These are phyloP conservation scores for Quambalaria eucalypti DNA, from an alignment of 1,284 basidiomycete genomes.

Conservation along the genomic window DNA sequence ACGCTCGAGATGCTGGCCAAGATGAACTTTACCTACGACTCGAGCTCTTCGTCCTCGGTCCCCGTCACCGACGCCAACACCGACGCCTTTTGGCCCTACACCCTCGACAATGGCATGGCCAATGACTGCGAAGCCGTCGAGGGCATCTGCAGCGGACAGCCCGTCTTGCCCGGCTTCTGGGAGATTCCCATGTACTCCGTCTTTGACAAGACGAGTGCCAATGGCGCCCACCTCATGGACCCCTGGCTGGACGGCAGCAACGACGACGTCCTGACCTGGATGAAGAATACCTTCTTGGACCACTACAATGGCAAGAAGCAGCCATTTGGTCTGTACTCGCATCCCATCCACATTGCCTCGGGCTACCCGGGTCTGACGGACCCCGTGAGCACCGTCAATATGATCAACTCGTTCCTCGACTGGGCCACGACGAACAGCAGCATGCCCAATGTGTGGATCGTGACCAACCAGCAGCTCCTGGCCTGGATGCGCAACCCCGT, in stretches of 20 bases:
- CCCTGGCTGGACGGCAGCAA: slow-evolving; percentile 59
- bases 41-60: slow-evolving; percentile 58
- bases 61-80: slow-evolving; percentile 62
- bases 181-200: slow-evolving; percentile 35
- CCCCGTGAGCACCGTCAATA: slow-evolving; percentile 11
- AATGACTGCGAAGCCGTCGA: slow-evolving; percentile 62
- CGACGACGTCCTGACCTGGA: slow-evolving; percentile 57
- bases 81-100: slow-evolving; percentile 56
- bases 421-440: slow-evolving; percentile 54
- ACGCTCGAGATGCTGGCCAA: slow-evolving; percentile 57
- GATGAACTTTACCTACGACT: slow-evolving; percentile 64
- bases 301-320: slow-evolving; percentile 60
- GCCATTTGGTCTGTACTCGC: slow-evolving; percentile 71
- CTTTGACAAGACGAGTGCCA: slow-evolving; percentile 23
- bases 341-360: slow-evolving; percentile 68
- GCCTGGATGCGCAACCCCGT: slow-evolving; percentile 66
- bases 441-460: slow-evolving; percentile 63
- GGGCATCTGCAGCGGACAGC: slow-evolving; percentile 60
- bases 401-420: slow-evolving; percentile 71
- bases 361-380: slow-evolving; percentile 38
- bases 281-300: slow-evolving; percentile 65
- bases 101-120: slow-evolving; percentile 59
- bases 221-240: slow-evolving; percentile 60
- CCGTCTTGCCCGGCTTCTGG: slow-evolving; percentile 60
- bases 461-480: slow-evolving; percentile 64